A percentile compares a stretch with the other conserved stretches of the same genome.
phyloP scores from a whole-genome alignment of 805 yeast genomes.

The Ogataea trehaloabstinens region DNA sequence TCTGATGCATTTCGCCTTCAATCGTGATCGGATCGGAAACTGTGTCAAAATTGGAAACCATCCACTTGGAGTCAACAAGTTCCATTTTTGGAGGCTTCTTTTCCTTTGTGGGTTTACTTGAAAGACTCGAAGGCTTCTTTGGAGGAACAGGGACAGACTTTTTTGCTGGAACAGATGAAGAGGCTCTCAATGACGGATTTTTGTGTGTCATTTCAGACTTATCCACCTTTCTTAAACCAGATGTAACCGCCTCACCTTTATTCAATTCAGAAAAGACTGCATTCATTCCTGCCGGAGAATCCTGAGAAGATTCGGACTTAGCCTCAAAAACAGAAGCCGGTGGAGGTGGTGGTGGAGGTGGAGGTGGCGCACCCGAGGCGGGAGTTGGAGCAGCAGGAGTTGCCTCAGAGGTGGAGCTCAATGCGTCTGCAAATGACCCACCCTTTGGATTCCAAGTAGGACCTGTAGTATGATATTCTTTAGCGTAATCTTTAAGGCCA shows the following conservation, averaged over 20 bases:
- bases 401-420: slow-evolving; percentile 22
- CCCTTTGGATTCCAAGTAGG: slow-evolving; percentile 65
- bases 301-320: slow-evolving; percentile 22
- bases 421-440: slow-evolving; percentile 60
- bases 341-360: slow-evolving; percentile 93
- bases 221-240: slow-evolving; percentile 88
- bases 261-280: slow-evolving; percentile 93
- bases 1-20: slow-evolving; percentile 82
- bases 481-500: slow-evolving; percentile 68
- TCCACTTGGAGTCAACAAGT: slow-evolving; percentile 85
- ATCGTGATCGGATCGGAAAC: slow-evolving; percentile 60
- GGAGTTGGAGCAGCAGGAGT: slow-evolving; percentile 24
- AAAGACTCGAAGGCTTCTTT: slow-evolving; percentile 70
- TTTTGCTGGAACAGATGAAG: slow-evolving; percentile 48
- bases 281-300: slow-evolving; percentile 50
- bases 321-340: slow-evolving; percentile 67
- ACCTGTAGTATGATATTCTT: slow-evolving; percentile 82
- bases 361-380: slow-evolving; percentile 40
- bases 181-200: slow-evolving; percentile 74
- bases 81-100: slow-evolving; percentile 58
- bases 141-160: slow-evolving; percentile 71
- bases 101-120: slow-evolving; percentile 23
- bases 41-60: slow-evolving; percentile 73
- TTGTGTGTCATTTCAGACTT: slow-evolving; percentile 92
- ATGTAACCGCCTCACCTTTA: slow-evolving; percentile 80